A percentile compares a stretch with the other conserved stretches of the same genome.
Conservation (phyloP, 768 basidiomycete genomes). For the Russula virescens region DNA sequence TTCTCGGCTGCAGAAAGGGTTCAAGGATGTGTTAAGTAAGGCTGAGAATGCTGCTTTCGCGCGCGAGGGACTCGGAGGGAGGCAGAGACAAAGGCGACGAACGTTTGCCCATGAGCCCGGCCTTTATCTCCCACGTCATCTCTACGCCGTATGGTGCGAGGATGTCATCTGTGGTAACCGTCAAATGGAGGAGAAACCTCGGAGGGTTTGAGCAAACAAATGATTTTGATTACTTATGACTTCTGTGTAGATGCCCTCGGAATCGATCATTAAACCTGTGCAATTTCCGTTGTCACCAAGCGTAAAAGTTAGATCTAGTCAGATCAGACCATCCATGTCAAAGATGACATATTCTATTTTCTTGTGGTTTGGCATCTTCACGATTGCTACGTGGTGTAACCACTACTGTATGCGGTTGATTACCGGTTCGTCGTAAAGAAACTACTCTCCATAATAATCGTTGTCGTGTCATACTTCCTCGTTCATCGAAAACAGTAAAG, state of each 20-base stretch:
- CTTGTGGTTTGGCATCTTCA: background rate
- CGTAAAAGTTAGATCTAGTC: background rate
- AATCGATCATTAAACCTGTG: slow-evolving; percentile 68
- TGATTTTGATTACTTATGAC: slow-evolving; percentile 55
- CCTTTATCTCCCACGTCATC: slow-evolving; percentile 88
- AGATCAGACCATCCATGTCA: slow-evolving; percentile 33
- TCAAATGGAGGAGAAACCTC: background rate
- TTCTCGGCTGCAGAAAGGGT: slow-evolving; percentile 43
- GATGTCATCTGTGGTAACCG: slow-evolving; percentile 65
- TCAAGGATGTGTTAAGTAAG: too few relatives aligned
- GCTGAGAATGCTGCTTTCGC: background rate
- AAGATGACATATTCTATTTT: slow-evolving; percentile 31
- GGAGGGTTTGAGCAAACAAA: slow-evolving; percentile 1
- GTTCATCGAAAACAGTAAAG: too few relatives aligned
- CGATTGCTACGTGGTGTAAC: too few relatives aligned
- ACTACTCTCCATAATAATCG: too few relatives aligned
- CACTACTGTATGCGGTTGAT: too few relatives aligned
- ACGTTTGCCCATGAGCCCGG: slow-evolving; percentile 89
- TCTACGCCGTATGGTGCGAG: slow-evolving; percentile 63
- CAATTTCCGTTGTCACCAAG: background rate
- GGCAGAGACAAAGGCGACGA: slow-evolving; percentile 23
- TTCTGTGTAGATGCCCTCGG: slow-evolving; percentile 68
- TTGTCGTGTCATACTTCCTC: too few relatives aligned
- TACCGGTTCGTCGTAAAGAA: too few relatives aligned
- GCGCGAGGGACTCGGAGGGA: too few relatives aligned